Percentiles rank a stretch among this genome's conserved stretches.
phyloP scores from a whole-genome alignment of 768 basidiomycete genomes.

The Boletellus emodensis region DNA sequence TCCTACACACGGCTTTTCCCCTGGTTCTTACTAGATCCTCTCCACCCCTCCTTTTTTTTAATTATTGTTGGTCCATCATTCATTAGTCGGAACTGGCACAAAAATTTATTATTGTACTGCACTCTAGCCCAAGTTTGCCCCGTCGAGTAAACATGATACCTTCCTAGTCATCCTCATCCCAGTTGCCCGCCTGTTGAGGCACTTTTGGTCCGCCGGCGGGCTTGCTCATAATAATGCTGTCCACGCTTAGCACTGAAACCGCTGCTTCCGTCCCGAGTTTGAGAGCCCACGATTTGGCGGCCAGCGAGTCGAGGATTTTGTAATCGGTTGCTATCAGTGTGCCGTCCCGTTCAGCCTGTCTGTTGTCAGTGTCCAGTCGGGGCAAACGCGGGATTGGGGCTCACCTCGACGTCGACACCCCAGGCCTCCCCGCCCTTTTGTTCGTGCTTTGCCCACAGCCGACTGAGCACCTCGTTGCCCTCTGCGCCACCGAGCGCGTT shows the following conservation, averaged over 20 bases:
- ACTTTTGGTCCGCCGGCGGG: conserved; percentile 87
- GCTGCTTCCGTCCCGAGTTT: conserved; percentile 90
- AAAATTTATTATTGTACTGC: conserved; percentile 27
- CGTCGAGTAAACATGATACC: conserved; percentile 10
- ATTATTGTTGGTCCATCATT: conserved; percentile 14
- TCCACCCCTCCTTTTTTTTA: not conserved
- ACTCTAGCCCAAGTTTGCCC: conserved; percentile 13
- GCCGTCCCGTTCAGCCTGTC: conserved; percentile 73
- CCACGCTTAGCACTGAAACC: conserved; percentile 86
- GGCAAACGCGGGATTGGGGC: too few species aligned
- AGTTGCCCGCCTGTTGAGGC: conserved; percentile 82
- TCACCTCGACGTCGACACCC: conserved; percentile 89
- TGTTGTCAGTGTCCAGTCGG: not conserved
- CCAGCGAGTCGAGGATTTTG: conserved; percentile 83
- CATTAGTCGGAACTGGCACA: conserved; percentile 21
- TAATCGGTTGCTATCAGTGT: conserved; percentile 59
- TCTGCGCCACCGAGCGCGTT: conserved; percentile 90
- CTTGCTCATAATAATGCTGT: conserved; percentile 97
- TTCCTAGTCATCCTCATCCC: conserved; percentile 66
- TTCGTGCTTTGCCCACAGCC: conserved; percentile 88
- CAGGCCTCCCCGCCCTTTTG: conserved; percentile 65
- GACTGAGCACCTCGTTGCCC: conserved; percentile 88
- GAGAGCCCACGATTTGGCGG: conserved; percentile 88
- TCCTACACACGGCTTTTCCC: conserved; percentile 7
- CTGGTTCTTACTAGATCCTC: conserved; percentile 6